These are phyloP conservation scores for Quercus tomentella DNA, from an alignment of 331 rosid species.

Conservation along the genomic window DNA sequence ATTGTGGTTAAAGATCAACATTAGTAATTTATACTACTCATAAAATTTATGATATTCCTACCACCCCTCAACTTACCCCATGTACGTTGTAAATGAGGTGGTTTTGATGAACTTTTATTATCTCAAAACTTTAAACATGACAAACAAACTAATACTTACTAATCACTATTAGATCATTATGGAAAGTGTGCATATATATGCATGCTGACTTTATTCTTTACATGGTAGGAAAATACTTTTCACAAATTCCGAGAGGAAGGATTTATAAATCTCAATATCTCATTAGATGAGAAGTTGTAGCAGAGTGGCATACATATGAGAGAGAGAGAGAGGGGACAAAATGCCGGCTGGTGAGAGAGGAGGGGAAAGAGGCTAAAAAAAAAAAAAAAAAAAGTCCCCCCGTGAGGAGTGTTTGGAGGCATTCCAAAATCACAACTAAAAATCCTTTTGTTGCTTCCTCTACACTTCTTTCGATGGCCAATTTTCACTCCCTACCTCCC, in stretches of 20 bases:
- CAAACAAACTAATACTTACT: no score
- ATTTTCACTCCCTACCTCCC: constrained; percentile 22
- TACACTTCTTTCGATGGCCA: constrained; percentile 88
- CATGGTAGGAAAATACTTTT: not conserved
- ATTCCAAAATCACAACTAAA: constrained; percentile 68
- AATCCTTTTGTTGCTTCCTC: constrained; percentile 67
- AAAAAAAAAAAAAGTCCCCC: constrained; percentile 33
- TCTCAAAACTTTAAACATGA: no score
- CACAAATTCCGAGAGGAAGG: constrained; percentile 13
- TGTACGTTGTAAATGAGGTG: no score
- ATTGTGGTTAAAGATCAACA: no score
- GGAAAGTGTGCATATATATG: not conserved
- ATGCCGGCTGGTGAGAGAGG: constrained; percentile 32
- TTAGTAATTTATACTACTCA: no score
- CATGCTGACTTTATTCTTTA: not conserved
- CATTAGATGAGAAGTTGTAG: constrained; percentile 26
- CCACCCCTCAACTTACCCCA: no score
- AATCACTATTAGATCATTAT: not conserved
- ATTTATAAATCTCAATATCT: constrained; percentile 7
- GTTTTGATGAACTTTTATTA: no score
- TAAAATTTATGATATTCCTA: no score
- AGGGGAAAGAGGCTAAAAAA: constrained; percentile 19
- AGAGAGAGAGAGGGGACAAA: constrained; percentile 41
- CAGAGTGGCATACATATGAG: not conserved
- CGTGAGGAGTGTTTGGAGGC: constrained; percentile 99